Percentiles rank a stretch among this genome's conserved stretches.
phyloP scores from a whole-genome alignment of 768 basidiomycete species.

The Lactarius hengduanensis region DNA sequence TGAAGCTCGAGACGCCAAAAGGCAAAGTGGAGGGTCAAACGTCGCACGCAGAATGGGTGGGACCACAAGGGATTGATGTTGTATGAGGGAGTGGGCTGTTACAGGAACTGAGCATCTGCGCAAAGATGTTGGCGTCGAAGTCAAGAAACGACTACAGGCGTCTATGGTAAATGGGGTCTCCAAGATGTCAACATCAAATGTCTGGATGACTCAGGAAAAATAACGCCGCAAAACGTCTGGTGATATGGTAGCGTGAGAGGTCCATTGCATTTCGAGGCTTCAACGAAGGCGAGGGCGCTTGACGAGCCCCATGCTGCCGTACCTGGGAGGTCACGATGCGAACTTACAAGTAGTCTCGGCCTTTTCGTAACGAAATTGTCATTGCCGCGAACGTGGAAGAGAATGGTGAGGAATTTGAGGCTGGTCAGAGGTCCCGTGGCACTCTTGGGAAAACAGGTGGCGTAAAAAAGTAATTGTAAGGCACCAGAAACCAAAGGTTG shows the following conservation, averaged over 20 bases:
- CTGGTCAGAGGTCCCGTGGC: neutral
- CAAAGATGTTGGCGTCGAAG: neutral
- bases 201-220: neutral
- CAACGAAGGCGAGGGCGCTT: neutral
- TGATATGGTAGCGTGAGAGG: constrained; percentile 9
- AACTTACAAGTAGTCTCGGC: neutral
- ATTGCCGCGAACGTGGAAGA: constrained; percentile 3
- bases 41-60: neutral
- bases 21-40: neutral
- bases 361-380: constrained; percentile 1
- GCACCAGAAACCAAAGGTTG: neutral
- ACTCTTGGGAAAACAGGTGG: neutral
- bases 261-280: neutral
- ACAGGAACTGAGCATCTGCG: neutral
- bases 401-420: neutral
- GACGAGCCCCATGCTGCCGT: neutral
- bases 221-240: neutral
- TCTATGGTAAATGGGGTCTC: neutral
- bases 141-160: neutral
- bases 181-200: neutral
- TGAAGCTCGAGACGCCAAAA: neutral
- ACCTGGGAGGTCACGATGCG: constrained; percentile 8
- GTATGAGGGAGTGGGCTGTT: neutral
- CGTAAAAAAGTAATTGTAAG: neutral
- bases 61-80: neutral